Base-by-base conservation (phyloP, 805 yeast genomes). In the Ogataea methylovora region DNA sequence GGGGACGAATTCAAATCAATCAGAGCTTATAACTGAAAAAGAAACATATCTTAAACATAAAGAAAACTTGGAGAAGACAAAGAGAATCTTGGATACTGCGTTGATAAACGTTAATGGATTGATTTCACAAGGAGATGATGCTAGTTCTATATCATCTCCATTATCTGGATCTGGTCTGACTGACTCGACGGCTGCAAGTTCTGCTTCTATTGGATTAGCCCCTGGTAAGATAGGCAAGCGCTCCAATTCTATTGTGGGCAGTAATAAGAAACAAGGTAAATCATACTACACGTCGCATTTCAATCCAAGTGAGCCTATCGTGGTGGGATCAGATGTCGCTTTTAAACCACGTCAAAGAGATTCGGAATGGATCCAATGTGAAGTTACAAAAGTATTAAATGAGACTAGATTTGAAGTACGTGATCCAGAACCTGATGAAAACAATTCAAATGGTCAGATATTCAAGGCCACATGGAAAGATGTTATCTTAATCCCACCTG, bases 401-500 rank as follows among this genome's bases (percentile, higher is more conserved):
- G 53, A 56, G 14, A 35, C 44, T 5, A 69, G 74, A 38, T 87
- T 80, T 53, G 97, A 92, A 58, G 88, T 92, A n/a, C 76, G 85
- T 46, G 98, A 92, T 56, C 96, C 97, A 0, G 98, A 92, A 50
- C 97, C 98, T 0, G 98, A 92, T 51, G 97, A 90, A 49, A 72
- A 78, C 45, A 84, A 83, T 42, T 85, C 88, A 37, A 83, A 88
- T 4, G 96, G 95, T 2, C 90, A 81, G 47, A 67, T 83, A 1
- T 92, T 80, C 60, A 82, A 79, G 48, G 87, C 95, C 8, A 79
- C 73, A 15, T 76, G 84, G 69, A 81, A 80, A 49, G 97, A 92
- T 44, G 59, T 85, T 3, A 68, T 85, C 16, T 61, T 83, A 25
- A 81, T 92, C 28, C 85, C 94, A 0, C 71, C 79, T 2, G 67